Percentiles rank a stretch among this genome's conserved stretches.
These are phyloP conservation scores for Turritis glabra DNA, from an alignment of 345 rosid species.

Conservation along the genomic window DNA sequence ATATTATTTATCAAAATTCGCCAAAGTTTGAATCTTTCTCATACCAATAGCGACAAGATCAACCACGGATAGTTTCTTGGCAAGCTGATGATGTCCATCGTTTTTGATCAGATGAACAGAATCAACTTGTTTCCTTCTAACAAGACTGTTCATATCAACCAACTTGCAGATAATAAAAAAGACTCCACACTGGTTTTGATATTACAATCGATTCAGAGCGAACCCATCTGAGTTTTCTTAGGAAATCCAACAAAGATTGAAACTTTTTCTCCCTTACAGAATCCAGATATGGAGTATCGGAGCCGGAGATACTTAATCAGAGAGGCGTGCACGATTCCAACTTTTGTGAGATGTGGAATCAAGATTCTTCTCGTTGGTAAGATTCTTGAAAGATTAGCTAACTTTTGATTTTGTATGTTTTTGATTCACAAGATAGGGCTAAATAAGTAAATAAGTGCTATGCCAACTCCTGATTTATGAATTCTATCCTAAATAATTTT, in stretches of 20 bases:
- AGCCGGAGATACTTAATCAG: background rate
- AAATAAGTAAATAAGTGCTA: too few relatives aligned
- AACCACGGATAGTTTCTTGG: constrained; percentile 60
- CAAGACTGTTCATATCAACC: constrained; percentile 48
- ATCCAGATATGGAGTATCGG: background rate
- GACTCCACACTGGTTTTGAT: constrained; percentile 3
- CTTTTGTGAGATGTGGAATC: constrained; percentile 15
- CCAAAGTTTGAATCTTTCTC: constrained; percentile 21
- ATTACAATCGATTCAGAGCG: constrained; percentile 26
- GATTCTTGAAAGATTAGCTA: constrained; percentile 15
- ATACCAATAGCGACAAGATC: constrained; percentile 84
- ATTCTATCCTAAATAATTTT: background rate
- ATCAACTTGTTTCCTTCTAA: constrained; percentile 83
- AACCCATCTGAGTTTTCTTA: constrained; percentile 19
- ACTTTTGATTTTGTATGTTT: background rate
- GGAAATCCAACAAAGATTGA: background rate
- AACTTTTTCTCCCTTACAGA: background rate
- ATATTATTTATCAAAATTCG: background rate
- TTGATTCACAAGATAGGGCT: background rate
- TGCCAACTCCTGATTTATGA: background rate
- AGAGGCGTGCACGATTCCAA: constrained; percentile 29
- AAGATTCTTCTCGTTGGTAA: constrained; percentile 20
- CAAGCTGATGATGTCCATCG: constrained; percentile 47
- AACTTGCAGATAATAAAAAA: constrained; percentile 29
- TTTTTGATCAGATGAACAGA: constrained; percentile 43